Percentiles rank a stretch among this genome's conserved stretches.
Conservation (phyloP, 1,284 basidiomycete genomes). For the Trametes hirsuta region DNA sequence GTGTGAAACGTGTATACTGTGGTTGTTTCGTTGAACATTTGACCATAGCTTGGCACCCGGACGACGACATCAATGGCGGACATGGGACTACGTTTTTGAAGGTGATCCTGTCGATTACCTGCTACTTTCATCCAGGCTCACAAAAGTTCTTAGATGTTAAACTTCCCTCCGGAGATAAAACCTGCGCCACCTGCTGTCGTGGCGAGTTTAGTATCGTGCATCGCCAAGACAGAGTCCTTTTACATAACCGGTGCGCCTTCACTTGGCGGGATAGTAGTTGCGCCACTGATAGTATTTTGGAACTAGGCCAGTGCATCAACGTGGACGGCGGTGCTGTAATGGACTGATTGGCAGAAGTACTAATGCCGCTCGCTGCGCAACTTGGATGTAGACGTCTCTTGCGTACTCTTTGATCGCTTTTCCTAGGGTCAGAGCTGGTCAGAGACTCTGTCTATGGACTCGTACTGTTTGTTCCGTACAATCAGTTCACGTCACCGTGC, state of each 20-base stretch:
- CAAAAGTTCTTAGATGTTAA: slow-evolving; percentile 2
- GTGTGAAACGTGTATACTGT: neutral
- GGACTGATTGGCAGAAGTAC: slow-evolving; percentile 7
- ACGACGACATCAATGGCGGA: slow-evolving; percentile 16
- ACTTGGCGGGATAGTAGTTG: neutral
- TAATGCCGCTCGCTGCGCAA: no score
- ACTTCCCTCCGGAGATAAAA: slow-evolving; percentile 14
- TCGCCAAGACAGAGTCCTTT: slow-evolving; percentile 27
- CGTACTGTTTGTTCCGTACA: no score
- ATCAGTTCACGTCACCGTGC: no score
- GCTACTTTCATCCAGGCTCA: neutral
- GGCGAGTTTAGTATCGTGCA: slow-evolving; percentile 28
- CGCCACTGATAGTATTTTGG: neutral
- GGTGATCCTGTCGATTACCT: no score
- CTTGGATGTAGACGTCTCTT: no score
- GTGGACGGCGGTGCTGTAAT: slow-evolving; percentile 27
- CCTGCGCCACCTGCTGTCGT: slow-evolving; percentile 19
- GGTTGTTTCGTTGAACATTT: neutral
- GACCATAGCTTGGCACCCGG: slow-evolving; percentile 17
- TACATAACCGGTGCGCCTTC: slow-evolving; percentile 26
- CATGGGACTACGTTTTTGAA: no score
- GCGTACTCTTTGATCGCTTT: no score
- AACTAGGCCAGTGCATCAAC: slow-evolving; percentile 26
- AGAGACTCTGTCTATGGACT: no score
- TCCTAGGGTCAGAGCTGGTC: no score